Conservation (phyloP, 495 filamentous ascomycete species). For the Daldinia vernicosa region DNA sequence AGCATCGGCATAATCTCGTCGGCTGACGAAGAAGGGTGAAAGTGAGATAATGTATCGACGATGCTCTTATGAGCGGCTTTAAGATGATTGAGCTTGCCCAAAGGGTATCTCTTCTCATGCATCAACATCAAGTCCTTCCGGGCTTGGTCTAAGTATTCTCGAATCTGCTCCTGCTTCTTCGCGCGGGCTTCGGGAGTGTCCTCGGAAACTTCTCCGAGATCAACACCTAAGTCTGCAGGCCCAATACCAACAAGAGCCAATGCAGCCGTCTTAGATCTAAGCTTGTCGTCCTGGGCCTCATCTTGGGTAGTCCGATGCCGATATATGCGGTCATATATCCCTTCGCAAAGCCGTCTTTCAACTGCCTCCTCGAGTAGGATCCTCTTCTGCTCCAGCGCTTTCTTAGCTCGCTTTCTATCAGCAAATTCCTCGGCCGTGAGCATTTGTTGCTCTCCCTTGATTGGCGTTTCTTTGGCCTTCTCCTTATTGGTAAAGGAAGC, state of each 20-base stretch:
- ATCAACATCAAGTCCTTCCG: conserved; percentile 80
- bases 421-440: conserved; percentile 86
- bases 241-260: conserved; percentile 90
- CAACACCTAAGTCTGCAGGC: conserved; percentile 83
- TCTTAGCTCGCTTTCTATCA: conserved; percentile 78
- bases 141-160: conserved; percentile 74
- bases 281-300: conserved; percentile 92
- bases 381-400: conserved; percentile 77
- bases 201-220: conserved; percentile 63
- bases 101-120: conserved; percentile 84
- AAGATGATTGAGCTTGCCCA: conserved; percentile 91
- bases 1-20: conserved; percentile 97
- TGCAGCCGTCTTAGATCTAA: conserved; percentile 93
- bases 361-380: conserved; percentile 88
- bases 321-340: conserved; percentile 87
- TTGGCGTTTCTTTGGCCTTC: conserved; percentile 50
- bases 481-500: conserved; percentile 61
- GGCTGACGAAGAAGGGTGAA: conserved; percentile 89
- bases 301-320: conserved; percentile 91
- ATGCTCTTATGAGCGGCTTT: conserved; percentile 92
- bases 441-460: conserved; percentile 80
- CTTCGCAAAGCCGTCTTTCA: conserved; percentile 86
- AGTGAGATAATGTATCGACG: conserved; percentile 81
- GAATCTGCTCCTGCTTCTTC: conserved; percentile 75
- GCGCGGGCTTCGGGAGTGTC: conserved; percentile 59